Percentiles rank a stretch among this genome's conserved stretches.
phyloP scores from a whole-genome alignment of 139 green algal species.

The Micractinium sp. region DNA sequence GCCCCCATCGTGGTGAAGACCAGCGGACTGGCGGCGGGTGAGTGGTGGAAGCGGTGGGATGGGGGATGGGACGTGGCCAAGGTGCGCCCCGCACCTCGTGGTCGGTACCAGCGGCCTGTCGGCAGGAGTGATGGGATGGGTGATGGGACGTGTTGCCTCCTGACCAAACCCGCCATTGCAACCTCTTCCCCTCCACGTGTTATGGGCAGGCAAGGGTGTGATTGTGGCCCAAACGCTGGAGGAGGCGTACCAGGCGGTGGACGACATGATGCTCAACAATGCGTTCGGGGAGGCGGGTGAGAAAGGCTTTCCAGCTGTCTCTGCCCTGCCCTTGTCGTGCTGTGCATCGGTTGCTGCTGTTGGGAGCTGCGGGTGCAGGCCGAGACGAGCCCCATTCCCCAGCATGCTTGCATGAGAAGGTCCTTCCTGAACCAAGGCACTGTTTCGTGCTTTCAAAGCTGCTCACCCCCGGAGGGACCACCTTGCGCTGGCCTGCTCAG shows the following conservation, averaged over 20 bases:
- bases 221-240: conserved; percentile 83
- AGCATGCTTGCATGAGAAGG: too few relatives aligned
- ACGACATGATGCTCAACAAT: conserved; percentile 86
- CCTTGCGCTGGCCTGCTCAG: not conserved
- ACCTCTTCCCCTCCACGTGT: not conserved
- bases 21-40: conserved; percentile 91
- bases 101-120: too few relatives aligned
- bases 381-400: too few relatives aligned
- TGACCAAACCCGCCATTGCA: not conserved
- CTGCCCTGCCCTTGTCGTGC: too few relatives aligned
- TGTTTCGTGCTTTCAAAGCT: too few relatives aligned
- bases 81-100: too few relatives aligned
- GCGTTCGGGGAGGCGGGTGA: conserved; percentile 81
- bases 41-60: not conserved
- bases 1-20: conserved; percentile 98
- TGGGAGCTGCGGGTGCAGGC: too few relatives aligned
- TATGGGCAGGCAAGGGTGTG: conserved; percentile 88
- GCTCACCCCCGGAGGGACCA: too few relatives aligned
- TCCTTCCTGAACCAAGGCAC: not conserved
- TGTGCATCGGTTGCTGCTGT: too few relatives aligned
- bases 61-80: too few relatives aligned
- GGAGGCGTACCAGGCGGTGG: conserved; percentile 85
- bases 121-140: too few relatives aligned
- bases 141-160: not conserved
- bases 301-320: too few relatives aligned